Conservation (phyloP, 208 protist species). For the Leishmania mexicana region DNA sequence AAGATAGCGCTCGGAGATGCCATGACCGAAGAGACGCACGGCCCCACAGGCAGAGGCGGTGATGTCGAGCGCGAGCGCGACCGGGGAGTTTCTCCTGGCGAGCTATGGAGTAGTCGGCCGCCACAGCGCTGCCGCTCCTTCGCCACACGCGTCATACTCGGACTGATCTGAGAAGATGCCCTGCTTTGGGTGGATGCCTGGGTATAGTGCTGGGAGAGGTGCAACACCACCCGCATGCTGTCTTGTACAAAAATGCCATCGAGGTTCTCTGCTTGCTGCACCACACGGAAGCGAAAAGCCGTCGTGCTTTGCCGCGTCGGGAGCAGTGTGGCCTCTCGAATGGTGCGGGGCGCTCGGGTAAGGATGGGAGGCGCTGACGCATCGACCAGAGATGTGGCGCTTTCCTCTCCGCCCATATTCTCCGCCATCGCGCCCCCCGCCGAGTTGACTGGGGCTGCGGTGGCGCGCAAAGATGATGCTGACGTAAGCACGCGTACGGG, state of each 20-base stretch:
- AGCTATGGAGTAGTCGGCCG: too few relatives aligned
- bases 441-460: neutral
- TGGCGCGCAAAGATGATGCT: neutral
- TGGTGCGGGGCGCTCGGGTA: conserved; percentile 16
- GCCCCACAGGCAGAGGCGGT: neutral
- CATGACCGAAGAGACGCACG: neutral
- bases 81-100: neutral
- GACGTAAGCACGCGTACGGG: conserved; percentile 7
- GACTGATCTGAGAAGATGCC: neutral
- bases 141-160: conserved; percentile 2
- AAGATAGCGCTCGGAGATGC: conserved; percentile 22
- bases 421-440: neutral
- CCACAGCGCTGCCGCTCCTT: neutral
- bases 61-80: conserved; percentile 8
- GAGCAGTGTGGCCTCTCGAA: conserved; percentile 30
- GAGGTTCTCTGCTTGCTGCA: conserved; percentile 41
- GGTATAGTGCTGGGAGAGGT: conserved; percentile 56
- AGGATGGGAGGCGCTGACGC: neutral
- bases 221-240: conserved; percentile 58
- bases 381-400: neutral
- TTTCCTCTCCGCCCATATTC: neutral
- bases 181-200: neutral
- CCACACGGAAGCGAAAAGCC: conserved; percentile 28
- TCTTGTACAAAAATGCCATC: conserved; percentile 51
- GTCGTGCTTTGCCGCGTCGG: conserved; percentile 31